Evolutionary conservation across 768 basidiomycete genomes (phyloP), one percentile per base, ranked within the genome.

Genomic region (Sporobolomyces pararoseus): DNA sequence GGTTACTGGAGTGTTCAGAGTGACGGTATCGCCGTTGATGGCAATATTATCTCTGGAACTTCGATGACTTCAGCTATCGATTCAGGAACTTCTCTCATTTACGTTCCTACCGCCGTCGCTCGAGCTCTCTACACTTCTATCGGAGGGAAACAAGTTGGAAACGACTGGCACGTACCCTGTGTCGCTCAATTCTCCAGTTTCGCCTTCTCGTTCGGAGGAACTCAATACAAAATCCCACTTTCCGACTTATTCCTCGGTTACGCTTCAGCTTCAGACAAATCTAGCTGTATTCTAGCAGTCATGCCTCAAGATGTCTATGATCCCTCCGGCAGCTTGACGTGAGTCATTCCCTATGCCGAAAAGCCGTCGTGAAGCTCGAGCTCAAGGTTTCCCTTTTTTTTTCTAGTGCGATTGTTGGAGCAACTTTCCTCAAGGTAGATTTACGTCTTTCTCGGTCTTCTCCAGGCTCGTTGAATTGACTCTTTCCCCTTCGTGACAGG

Each of bases 51-150:
- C 32, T 23, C 50, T 13, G 66, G 70, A 4, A 76, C 77, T 3
- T 42, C 35, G 9, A 64, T 70, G 64, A 44, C 50, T 31, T 74
- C 70, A 32, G 76, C 77, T 25, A 74, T 75, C 63, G 77, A 77
- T 63, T 70, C 70, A 0, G 77, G 77, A 51, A 77, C 76, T 35
- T 71, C 72, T 9, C 70, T 76, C 31, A 67, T 68, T 47, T 76
- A 76, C 65, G 51, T 76, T 44, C 75, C 73, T 4, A 53, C 42
- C 2, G 3, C 66, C 1, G 62, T 65, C 27, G 73, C 73, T 5
- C 27, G 39, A 29, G 67, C 69, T 0, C 64, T 74, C 4, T 74
- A 74, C 70, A 16, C 52, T 7, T 19, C 58, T 46, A 37, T 74
- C 29, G 73, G 73, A 13, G 73, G 70, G 3, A 71, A 27, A 12